Evolutionary conservation across 805 yeast genomes (phyloP), one percentile per base, ranked within the genome.

Genomic region (Wickerhamiella australiensis): DNA sequence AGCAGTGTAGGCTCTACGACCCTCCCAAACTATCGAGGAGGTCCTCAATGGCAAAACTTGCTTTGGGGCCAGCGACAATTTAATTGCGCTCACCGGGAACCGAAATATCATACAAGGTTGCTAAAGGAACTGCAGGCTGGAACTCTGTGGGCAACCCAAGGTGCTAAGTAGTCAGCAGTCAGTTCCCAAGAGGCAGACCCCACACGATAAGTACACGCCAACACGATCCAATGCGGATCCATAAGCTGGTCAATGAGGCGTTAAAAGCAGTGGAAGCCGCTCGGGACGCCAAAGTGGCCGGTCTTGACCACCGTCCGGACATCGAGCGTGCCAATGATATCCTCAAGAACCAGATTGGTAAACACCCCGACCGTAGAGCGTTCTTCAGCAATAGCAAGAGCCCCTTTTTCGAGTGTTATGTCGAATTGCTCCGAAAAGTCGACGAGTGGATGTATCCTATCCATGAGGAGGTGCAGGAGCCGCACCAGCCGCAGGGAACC

Each of bases 231-330:
- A 35, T 45, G 47, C 40, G 42, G 29, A 45, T 45, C 33, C 26
- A 45, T 36, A 23, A 33, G 35, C 47, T 45, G 29, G 47, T 45
- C 27, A 20, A 45, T 25, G 29, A 45, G 36, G 47, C 47, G 17
- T 18, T 45, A 15, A 23, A n/a, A 17, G 27, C 31, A 7, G 47
- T 25, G 7, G 47, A 45, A 26, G 29, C 26, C 5, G 47, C 47
- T 17, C 25, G 35, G 3, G 40, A 22, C 5, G 47, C 47, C 11
- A 23, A 23, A 4, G 22, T 15, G 8, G 13, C 22, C 20, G 41
- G 41, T 3, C 5, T 15, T 9, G 41, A 45, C 15, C 41, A 41
- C 3, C 22, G 23, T 6, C 29, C 40, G 21, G 13, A 20, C 8
- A 21, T 45, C 5, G 42, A 25, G 7, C 33, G 29, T 11, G 47